phyloP scores from a whole-genome alignment of 2,329 filamentous ascomycete species.

The Alternaria ethzedia region DNA sequence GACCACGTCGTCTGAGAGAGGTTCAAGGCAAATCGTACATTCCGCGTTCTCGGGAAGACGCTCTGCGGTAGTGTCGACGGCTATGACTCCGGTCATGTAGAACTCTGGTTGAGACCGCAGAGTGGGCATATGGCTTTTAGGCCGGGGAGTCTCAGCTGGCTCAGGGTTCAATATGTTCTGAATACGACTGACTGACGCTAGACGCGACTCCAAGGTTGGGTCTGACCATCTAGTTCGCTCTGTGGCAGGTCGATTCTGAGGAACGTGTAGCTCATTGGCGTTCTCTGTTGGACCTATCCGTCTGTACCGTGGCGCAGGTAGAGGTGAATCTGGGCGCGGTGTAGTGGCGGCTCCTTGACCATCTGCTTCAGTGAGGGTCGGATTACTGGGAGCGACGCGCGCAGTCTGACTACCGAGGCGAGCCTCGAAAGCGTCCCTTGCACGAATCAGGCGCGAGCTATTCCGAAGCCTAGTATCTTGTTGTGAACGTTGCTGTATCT shows the following conservation, averaged over 20 bases:
- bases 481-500: neutral
- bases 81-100: conserved; percentile 6
- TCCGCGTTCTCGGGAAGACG: neutral
- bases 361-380: neutral
- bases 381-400: neutral
- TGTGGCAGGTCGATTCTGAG: neutral
- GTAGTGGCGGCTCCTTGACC: neutral
- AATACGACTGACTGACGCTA: neutral
- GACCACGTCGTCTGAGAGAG: conserved; percentile 1
- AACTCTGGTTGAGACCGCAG: conserved; percentile 14
- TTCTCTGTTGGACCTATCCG: neutral
- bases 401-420: neutral
- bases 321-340: neutral
- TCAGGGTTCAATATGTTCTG: neutral
- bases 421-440: neutral
- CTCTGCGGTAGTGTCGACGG: neutral
- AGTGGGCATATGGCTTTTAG: neutral
- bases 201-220: neutral
- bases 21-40: conserved; percentile 4
- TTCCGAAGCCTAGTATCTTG: neutral
- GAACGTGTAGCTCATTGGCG: neutral
- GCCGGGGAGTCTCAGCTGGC: neutral
- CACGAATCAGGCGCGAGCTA: neutral
- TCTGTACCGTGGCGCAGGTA: neutral
- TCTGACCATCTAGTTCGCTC: neutral